A percentile compares a stretch with the other conserved stretches of the same genome.
Evolutionary conservation across 106 monocot genomes (phyloP).

Genomic region (Iris macrosiphon): DNA sequence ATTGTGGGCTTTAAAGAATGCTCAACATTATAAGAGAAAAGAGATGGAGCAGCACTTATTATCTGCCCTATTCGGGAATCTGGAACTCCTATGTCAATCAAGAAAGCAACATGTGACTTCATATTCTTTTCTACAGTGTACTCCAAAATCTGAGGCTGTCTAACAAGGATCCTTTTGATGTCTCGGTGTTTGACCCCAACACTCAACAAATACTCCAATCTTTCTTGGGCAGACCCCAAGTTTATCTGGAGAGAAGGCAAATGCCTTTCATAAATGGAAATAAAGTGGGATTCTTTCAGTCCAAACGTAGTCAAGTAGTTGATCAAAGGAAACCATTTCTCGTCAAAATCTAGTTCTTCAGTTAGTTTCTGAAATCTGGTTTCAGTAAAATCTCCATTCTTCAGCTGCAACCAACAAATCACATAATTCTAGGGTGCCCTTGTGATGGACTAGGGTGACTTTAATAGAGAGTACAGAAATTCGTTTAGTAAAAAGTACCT

Average conservation of each 20-base stretch:
- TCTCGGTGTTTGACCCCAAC: constrained; percentile 76
- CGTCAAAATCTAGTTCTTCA: constrained; percentile 83
- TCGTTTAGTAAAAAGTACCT: constrained; percentile 29
- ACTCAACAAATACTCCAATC: constrained; percentile 62
- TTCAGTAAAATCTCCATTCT: constrained; percentile 32
- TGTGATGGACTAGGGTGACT: not conserved
- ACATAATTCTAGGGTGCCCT: not conserved
- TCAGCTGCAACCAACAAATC: constrained; percentile 34
- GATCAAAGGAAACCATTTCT: constrained; percentile 86
- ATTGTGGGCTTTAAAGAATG: constrained; percentile 83
- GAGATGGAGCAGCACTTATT: constrained; percentile 74
- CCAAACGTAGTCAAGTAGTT: constrained; percentile 84
- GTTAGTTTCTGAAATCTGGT: constrained; percentile 49
- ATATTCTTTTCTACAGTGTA: constrained; percentile 87
- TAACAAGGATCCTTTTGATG: constrained; percentile 70
- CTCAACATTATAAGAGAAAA: constrained; percentile 89
- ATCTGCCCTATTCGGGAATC: constrained; percentile 75
- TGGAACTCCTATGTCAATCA: constrained; percentile 64
- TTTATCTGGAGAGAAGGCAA: constrained; percentile 88
- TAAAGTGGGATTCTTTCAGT: constrained; percentile 74
- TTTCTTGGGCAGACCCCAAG: constrained; percentile 68
- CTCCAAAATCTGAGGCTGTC: constrained; percentile 93
- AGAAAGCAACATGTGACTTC: constrained; percentile 73
- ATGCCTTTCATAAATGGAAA: constrained; percentile 83
- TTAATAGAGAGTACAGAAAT: not conserved